A percentile compares a stretch with the other conserved stretches of the same genome.
These are phyloP conservation scores for Elsinoe perseae DNA, from an alignment of 2,329 filamentous ascomycete genomes.

Conservation along the genomic window DNA sequence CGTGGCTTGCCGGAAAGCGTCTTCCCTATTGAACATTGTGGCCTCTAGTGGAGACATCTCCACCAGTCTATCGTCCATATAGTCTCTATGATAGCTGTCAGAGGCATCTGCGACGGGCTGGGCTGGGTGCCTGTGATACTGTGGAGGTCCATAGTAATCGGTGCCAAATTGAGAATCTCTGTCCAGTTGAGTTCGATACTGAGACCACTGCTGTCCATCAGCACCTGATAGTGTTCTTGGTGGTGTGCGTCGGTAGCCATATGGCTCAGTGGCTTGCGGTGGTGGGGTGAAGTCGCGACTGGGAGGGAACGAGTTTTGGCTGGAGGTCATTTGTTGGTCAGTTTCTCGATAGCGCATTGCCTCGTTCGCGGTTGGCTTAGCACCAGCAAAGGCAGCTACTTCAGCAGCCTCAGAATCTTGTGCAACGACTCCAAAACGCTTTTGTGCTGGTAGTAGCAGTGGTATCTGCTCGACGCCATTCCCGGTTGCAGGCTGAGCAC, in stretches of 20 bases:
- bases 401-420: neutral
- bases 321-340: neutral
- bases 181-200: conserved; percentile 3
- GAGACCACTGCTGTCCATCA: neutral
- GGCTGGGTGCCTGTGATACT: neutral
- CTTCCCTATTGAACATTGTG: conserved; percentile 3
- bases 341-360: neutral
- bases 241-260: conserved; percentile 1
- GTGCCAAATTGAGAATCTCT: neutral
- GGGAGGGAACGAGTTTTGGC: neutral
- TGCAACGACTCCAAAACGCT: conserved; percentile 8
- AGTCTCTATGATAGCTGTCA: conserved; percentile 3
- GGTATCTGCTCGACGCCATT: neutral
- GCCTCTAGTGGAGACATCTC: conserved; percentile 15
- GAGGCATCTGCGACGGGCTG: neutral
- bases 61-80: conserved; percentile 8
- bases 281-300: conserved; percentile 9
- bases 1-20: neutral
- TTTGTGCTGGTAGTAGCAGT: neutral
- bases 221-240: neutral
- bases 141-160: neutral
- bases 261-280: neutral
- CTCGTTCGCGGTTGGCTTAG: neutral
- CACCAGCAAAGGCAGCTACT: neutral
- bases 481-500: neutral